A percentile compares a stretch with the other conserved stretches of the same genome.
Conservation (phyloP, 1,139 yeast species). For the Hanseniaspora sp. region DNA sequence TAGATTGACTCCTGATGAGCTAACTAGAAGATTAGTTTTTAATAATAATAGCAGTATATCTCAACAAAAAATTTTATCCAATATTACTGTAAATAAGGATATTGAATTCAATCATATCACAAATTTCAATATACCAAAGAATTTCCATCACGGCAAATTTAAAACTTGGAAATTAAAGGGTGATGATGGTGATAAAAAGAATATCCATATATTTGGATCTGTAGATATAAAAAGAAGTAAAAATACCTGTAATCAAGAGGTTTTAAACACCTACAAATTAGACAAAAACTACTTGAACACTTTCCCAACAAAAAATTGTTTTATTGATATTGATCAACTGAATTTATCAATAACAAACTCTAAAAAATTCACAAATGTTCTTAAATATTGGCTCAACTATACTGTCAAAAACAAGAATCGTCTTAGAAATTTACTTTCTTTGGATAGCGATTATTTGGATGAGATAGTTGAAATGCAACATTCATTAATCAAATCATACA, state of each 20-base stretch:
- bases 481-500: conserved; percentile 5
- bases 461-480: conserved; percentile 8
- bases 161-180: conserved; percentile 15
- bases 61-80: conserved; percentile 13
- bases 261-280: conserved; percentile 2
- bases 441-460: neutral
- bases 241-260: neutral
- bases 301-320: conserved; percentile 3
- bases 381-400: conserved; percentile 15
- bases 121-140: conserved; percentile 8
- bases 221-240: neutral
- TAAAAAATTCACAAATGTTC: conserved; percentile 5
- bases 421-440: neutral
- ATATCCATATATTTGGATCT: conserved; percentile 6
- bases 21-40: conserved; percentile 1
- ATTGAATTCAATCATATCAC: conserved; percentile 5
- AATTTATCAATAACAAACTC: conserved; percentile 2
- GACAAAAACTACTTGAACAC: conserved; percentile 6
- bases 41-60: conserved; percentile 7
- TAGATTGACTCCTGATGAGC: conserved; percentile 7
- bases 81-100: neutral
- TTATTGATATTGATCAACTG: conserved; percentile 1
- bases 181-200: neutral
- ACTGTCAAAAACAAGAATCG: conserved; percentile 4
- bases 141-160: conserved; percentile 10